Conservation (phyloP, 2,329 filamentous ascomycete genomes). For the Diplocarpon rosae region DNA sequence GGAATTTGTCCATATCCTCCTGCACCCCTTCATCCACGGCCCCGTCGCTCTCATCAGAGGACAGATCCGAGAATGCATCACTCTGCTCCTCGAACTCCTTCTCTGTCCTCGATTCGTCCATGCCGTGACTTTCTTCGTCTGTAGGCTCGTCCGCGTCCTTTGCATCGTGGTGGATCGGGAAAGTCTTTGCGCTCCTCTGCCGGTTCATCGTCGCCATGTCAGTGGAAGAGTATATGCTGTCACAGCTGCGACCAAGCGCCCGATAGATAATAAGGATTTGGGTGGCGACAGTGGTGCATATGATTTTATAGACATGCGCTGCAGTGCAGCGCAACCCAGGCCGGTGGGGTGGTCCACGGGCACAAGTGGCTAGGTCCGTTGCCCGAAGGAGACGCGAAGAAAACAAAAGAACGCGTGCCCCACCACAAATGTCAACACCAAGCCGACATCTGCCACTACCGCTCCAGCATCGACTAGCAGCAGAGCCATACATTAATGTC, state of each 20-base stretch:
- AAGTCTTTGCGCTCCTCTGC: constrained; percentile 25
- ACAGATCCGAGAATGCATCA: constrained; percentile 32
- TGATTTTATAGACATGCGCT: constrained; percentile 16
- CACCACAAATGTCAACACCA: constrained; percentile 13
- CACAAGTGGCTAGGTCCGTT: too few relatives aligned
- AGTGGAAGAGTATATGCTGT: neutral
- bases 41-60: constrained; percentile 47
- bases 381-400: constrained; percentile 12
- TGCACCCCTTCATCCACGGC: constrained; percentile 57
- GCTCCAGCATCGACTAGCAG: constrained; percentile 22
- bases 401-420: constrained; percentile 8
- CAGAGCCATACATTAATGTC: constrained; percentile 17
- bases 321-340: constrained; percentile 5
- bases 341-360: neutral
- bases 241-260: constrained; percentile 4
- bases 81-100: constrained; percentile 23
- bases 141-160: constrained; percentile 27
- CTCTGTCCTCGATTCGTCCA: constrained; percentile 29
- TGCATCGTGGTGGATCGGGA: constrained; percentile 31
- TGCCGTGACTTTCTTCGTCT: constrained; percentile 30
- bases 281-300: constrained; percentile 9
- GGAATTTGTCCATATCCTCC: constrained; percentile 79
- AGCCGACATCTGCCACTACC: constrained; percentile 14
- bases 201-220: constrained; percentile 23
- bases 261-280: constrained; percentile 2